Base-by-base conservation (phyloP, 2,329 filamentous ascomycete genomes). In the Colletotrichum limetticola region DNA sequence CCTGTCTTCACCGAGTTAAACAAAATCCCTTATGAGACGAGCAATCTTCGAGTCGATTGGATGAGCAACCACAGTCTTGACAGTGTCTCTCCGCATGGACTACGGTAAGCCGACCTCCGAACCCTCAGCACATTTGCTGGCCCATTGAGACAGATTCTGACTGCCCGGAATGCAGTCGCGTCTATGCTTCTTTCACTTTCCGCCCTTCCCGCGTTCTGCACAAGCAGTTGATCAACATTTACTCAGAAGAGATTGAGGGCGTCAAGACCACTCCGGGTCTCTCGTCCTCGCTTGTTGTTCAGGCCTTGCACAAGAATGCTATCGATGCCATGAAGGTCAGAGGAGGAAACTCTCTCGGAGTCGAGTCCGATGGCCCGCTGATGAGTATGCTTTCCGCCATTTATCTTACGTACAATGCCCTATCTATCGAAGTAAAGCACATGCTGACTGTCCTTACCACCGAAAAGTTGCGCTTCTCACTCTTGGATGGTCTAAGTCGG, bases 191-290 rank as follows among this genome's bases (percentile, higher is more conserved):
- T 1, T 1, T 49, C 7, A 49, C 42, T 0, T 49, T 49, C 19
- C 42, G 42, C 0, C 42, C 42, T 0, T 49, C 19, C 7, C 7
- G 19, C 0, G 19, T 8, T 49, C 8, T n/a, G 42, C 19, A 49
- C 19, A 49, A 49, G 0, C 42, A 49, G 0, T n/a, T 49, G 42
- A n/a, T 49, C 19, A 49, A n/a, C 1, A 49, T 49, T 0, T 49
- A 49, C 19, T 4, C 42, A 0, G 19, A 49, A 49, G 42, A 49
- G 3, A 0, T n/a, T n/a, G 7, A 0, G 7, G 42, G 19, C 2
- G 19, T 49, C 8, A 49, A 49, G 19, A 49, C 19, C 19, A 22
- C 42, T n/a, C 16, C 42, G 0, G 37, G 42, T n/a, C 7, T 49
- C 0, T n/a, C 19, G 0, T 49, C 42, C 0, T 49, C 42, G 8